Evolutionary conservation across 768 basidiomycete species (phyloP), one percentile per base, ranked within the genome.

Genomic region (Lactifluus piperatus): DNA sequence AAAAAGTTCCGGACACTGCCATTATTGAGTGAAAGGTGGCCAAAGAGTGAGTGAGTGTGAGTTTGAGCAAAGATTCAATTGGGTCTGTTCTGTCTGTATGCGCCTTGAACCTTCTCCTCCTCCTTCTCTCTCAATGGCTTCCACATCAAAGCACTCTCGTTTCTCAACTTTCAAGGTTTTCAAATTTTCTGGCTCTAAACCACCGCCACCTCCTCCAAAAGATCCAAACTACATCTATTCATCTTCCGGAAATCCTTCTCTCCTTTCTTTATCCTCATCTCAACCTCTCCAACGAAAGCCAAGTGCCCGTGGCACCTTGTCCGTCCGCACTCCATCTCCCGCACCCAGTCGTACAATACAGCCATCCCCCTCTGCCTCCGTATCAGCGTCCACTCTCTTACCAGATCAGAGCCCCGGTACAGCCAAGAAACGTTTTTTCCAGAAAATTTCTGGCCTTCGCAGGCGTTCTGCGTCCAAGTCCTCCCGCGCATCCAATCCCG

Each of bases 111-210:
- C n/a, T 9, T 7, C 32, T 34, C 2, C 32, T 34, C 13, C 10
- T 11, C n/a, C 22, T 9, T 41, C 4, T 46, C 16, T 8, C 5
- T 41, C 56, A 0, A 63, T 63, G 64, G 41, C 62, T 7, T 59
- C 62, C 32, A 52, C 64, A 8, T 46, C 55, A 11, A 57, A 62
- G 20, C 36, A 43, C 13, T 65, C 64, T 16, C 64, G 51, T 43
- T 65, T 65, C 47, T 65, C 64, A 2, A 56, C 64, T 5, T 30
- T 65, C 43, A 65, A 65, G 26, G 54, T 65, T 10, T 65, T 65
- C 57, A 59, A 51, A 24, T 56, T 65, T 20, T 43, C 54, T 5
- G 24, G 54, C 13, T 57, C 64, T 29, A 59, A 56, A 13, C 64
- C 64, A 13, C 62, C 64, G 0, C 62, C 55, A 0, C 62, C 52